A percentile compares a stretch with the other conserved stretches of the same genome.
These are phyloP conservation scores for Bocquillonia castaneifolia DNA, from an alignment of 441 rosid species.

Conservation along the genomic window DNA sequence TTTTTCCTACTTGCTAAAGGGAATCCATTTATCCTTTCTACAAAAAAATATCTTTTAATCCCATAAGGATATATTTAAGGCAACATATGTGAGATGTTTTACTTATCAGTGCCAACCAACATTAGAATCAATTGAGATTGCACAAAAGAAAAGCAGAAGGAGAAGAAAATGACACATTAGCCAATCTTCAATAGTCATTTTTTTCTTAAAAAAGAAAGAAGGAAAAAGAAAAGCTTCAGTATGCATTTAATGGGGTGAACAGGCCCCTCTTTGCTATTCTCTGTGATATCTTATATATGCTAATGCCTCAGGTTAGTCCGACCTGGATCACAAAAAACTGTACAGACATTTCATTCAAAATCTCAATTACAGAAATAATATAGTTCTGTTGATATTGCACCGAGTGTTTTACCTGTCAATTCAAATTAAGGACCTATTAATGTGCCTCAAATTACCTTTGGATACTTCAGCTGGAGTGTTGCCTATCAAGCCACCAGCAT, in stretches of 20 bases:
- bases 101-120: not conserved
- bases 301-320: not conserved
- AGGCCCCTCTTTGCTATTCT: not conserved
- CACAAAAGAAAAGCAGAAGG: not conserved
- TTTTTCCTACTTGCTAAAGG: not conserved
- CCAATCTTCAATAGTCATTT: not conserved
- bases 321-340: not conserved
- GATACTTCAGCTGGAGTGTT: slow-evolving; percentile 74
- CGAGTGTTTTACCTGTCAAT: slow-evolving; percentile 1
- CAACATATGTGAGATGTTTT: not conserved
- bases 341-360: not conserved
- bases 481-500: slow-evolving; percentile 71
- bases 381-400: not conserved
- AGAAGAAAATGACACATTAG: not conserved
- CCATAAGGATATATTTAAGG: not conserved
- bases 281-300: too few relatives aligned
- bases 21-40: not conserved
- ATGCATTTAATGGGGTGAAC: not conserved
- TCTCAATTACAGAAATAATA: not conserved
- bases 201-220: too few relatives aligned
- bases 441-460: slow-evolving; percentile 50
- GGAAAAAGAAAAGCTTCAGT: not conserved
- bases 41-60: not conserved
- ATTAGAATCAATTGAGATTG: not conserved
- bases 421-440: slow-evolving; percentile 6